A percentile compares a stretch with the other conserved stretches of the same genome.
Evolutionary conservation across 164 flowering plant genomes (phyloP).

Genomic region (Stephania yunnanensis): DNA sequence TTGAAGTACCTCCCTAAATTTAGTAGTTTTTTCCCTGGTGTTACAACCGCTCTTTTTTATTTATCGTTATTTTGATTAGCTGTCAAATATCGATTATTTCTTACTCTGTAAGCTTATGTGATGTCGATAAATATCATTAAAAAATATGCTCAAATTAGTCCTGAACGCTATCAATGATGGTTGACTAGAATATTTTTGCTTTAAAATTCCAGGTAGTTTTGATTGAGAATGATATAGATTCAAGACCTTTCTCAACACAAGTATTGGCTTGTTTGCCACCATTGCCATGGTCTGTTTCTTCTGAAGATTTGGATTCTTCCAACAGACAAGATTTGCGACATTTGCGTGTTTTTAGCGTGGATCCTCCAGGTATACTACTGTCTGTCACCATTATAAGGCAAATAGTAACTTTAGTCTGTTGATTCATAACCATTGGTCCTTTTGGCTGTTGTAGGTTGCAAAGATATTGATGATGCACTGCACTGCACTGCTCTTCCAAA

Average conservation of each 20-base stretch:
- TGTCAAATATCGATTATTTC: not conserved
- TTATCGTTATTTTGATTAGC: not conserved
- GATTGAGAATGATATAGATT: conserved; percentile 87
- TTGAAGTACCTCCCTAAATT: not conserved
- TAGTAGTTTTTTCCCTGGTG: not conserved
- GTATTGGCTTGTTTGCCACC: conserved; percentile 97
- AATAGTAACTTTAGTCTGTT: not conserved
- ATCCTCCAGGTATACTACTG: conserved; percentile 74
- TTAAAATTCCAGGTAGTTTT: conserved; percentile 64
- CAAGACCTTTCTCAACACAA: conserved; percentile 87
- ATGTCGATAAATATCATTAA: not conserved
- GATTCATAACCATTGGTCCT: not conserved
- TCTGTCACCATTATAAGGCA: not conserved
- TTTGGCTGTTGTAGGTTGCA: conserved; percentile 69
- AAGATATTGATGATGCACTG: conserved; percentile 98
- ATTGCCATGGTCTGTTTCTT: conserved; percentile 92
- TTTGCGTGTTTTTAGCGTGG: conserved; percentile 83
- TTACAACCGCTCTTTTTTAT: not conserved
- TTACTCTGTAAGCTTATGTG: not conserved
- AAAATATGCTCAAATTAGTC: not conserved
- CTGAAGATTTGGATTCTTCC: conserved; percentile 66
- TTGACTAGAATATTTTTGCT: conserved; percentile 8
- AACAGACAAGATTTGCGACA: conserved; percentile 80
- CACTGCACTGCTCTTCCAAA: conserved; percentile 82
- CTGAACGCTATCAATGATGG: not conserved